phyloP scores from a whole-genome alignment of 2,329 filamentous ascomycete species.

The Aspergillus texensis region DNA sequence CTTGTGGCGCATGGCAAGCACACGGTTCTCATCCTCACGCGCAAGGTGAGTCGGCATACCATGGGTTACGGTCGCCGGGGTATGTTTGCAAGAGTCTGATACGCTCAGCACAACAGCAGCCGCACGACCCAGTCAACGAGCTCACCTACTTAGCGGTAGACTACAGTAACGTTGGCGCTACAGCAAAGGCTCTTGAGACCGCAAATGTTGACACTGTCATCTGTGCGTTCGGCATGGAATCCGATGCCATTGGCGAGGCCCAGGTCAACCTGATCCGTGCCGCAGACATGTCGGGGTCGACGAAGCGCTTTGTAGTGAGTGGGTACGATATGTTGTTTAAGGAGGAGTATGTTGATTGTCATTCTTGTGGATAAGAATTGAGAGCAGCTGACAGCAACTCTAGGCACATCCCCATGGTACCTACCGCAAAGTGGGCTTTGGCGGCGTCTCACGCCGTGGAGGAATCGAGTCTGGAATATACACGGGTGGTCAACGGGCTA shows the following conservation, averaged over 20 bases:
- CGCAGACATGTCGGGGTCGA: neutral
- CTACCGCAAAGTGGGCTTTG: slow-evolving; percentile 5
- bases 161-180: neutral
- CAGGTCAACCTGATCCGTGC: slow-evolving; percentile 8
- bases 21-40: slow-evolving; percentile 1
- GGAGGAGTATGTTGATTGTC: neutral
- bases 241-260: neutral
- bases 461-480: slow-evolving; percentile 1
- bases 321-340: slow-evolving; percentile 8
- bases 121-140: neutral
- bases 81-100: neutral
- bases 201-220: slow-evolving; percentile 4
- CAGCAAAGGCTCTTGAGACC: neutral
- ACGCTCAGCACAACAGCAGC: neutral
- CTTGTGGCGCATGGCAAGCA: neutral
- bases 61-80: neutral
- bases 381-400: no score
- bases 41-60: neutral
- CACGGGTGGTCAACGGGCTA: slow-evolving; percentile 4
- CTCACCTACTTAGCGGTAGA: neutral
- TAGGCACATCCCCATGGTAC: slow-evolving; percentile 1
- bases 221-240: slow-evolving; percentile 9
- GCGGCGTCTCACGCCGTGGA: neutral
- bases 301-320: slow-evolving; percentile 5
- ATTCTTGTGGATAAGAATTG: neutral